Percentiles rank a stretch among this genome's conserved stretches.
Conservation (phyloP, 106 monocot species). For the Platanthera guangdongensis region DNA sequence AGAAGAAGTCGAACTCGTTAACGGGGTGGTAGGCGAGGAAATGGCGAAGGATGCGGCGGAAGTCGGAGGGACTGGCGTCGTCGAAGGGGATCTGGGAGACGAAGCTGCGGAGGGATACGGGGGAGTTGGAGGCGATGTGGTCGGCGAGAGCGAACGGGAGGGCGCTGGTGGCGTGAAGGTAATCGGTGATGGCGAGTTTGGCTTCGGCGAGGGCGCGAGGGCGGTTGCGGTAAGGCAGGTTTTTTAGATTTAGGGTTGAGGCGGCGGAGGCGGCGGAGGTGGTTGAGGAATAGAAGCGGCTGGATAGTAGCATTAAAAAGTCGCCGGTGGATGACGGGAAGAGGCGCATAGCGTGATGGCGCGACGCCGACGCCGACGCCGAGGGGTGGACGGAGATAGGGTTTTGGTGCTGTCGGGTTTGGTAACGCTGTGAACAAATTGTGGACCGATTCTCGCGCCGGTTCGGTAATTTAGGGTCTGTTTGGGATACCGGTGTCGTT, state of each 20-base stretch:
- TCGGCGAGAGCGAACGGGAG: conserved; percentile 68
- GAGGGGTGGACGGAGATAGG: not conserved
- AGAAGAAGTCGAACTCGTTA: conserved; percentile 90
- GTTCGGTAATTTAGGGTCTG: no score
- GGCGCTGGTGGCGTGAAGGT: conserved; percentile 70
- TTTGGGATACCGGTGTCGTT: no score
- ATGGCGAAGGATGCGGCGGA: conserved; percentile 46
- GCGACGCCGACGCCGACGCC: not conserved
- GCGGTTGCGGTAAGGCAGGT: conserved; percentile 51
- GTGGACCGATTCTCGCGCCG: no score
- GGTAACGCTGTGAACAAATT: no score
- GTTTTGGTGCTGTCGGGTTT: not conserved
- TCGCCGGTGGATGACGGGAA: not conserved
- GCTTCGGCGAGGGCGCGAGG: conserved; percentile 37
- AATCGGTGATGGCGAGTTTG: conserved; percentile 49
- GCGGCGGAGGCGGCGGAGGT: not conserved
- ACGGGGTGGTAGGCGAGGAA: conserved; percentile 53
- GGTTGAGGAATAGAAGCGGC: conserved; percentile 2
- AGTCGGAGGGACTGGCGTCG: conserved; percentile 8
- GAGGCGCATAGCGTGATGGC: not conserved
- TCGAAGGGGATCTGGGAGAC: conserved; percentile 37
- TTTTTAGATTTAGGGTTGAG: conserved; percentile 22
- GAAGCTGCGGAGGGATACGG: conserved; percentile 41
- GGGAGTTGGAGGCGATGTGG: conserved; percentile 59
- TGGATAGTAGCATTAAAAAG: not conserved